Evolutionary conservation across 805 yeast species (phyloP).

Genomic region (Wickerhamiella nectarea): DNA sequence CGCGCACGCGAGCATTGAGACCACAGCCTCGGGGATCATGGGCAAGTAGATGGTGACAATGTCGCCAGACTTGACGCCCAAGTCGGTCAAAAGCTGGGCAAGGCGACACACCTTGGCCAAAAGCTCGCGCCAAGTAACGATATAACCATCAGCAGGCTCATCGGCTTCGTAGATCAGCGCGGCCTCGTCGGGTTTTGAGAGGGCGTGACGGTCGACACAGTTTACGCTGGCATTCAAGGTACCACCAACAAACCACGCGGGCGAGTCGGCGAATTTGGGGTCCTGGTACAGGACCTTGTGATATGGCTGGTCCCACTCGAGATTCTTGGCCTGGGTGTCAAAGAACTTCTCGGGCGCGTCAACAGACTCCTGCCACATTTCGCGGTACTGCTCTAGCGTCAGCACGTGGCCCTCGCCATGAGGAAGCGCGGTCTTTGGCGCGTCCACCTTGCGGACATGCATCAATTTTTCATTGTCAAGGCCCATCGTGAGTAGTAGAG

Average conservation of each 20-base stretch:
- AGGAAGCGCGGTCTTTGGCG: constrained; percentile 21
- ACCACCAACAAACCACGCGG: constrained; percentile 92
- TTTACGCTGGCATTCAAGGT: constrained; percentile 85
- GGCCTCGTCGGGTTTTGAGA: constrained; percentile 63
- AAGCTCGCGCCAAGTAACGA: constrained; percentile 74
- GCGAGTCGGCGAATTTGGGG: constrained; percentile 23
- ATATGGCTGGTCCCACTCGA: constrained; percentile 73
- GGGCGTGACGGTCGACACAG: constrained; percentile 92
- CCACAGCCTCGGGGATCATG: constrained; percentile 93
- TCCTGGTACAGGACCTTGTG: constrained; percentile 32
- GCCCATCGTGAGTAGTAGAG: constrained; percentile 8
- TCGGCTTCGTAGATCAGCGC: constrained; percentile 81
- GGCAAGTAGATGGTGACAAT: constrained; percentile 94
- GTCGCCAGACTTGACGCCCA: constrained; percentile 91
- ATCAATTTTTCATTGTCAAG: constrained; percentile 22
- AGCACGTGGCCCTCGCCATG: constrained; percentile 30
- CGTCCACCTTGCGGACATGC: constrained; percentile 18
- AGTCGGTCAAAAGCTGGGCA: constrained; percentile 66
- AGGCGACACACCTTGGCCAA: constrained; percentile 71
- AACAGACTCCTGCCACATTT: constrained; percentile 60
- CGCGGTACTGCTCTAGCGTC: constrained; percentile 52
- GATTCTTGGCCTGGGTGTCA: constrained; percentile 57
- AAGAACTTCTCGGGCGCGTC: constrained; percentile 69
- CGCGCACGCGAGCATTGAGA: constrained; percentile 85
- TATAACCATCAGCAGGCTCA: constrained; percentile 59